Evolutionary conservation across 2,329 filamentous ascomycete genomes (phyloP).

Genomic region (Pseudocercospora pini-densiflorae): DNA sequence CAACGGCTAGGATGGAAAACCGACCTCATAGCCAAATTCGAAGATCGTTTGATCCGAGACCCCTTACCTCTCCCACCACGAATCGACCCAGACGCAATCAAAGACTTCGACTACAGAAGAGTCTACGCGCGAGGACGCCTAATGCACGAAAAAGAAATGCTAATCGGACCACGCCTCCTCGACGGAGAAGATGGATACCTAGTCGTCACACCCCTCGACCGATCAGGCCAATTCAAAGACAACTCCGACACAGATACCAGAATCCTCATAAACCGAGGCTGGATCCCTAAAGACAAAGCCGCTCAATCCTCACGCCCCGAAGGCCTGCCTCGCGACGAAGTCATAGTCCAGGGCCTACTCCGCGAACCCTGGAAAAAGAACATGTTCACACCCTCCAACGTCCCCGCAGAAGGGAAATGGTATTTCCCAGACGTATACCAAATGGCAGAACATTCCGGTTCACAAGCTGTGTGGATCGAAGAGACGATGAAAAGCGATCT

Average conservation of each 20-base stretch:
- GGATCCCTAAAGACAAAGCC: slow-evolving; percentile 80
- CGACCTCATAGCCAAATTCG: slow-evolving; percentile 85
- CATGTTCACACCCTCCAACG: slow-evolving; percentile 92
- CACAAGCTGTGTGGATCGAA: slow-evolving; percentile 92
- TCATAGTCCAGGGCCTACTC: slow-evolving; percentile 82
- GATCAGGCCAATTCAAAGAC: slow-evolving; percentile 53
- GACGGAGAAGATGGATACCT: slow-evolving; percentile 91
- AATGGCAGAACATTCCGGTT: slow-evolving; percentile 84
- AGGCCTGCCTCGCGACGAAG: slow-evolving; percentile 70
- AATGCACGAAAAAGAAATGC: slow-evolving; percentile 92
- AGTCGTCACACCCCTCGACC: slow-evolving; percentile 88
- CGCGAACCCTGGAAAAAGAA: slow-evolving; percentile 96
- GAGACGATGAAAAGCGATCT: slow-evolving; percentile 90
- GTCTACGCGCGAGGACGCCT: slow-evolving; percentile 76
- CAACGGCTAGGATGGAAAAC: slow-evolving; percentile 93
- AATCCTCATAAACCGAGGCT: slow-evolving; percentile 84
- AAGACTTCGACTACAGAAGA: slow-evolving; percentile 89
- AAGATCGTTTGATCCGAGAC: slow-evolving; percentile 84
- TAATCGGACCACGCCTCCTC: slow-evolving; percentile 85
- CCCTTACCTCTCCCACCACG: slow-evolving; percentile 84
- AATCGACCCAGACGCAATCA: slow-evolving; percentile 78
- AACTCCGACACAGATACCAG: slow-evolving; percentile 59
- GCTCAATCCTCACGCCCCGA: slow-evolving; percentile 66
- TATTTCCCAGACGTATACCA: slow-evolving; percentile 93
- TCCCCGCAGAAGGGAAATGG: slow-evolving; percentile 81